These are phyloP conservation scores for Candida taoyuanica DNA, from an alignment of 805 yeast species.

Conservation along the genomic window DNA sequence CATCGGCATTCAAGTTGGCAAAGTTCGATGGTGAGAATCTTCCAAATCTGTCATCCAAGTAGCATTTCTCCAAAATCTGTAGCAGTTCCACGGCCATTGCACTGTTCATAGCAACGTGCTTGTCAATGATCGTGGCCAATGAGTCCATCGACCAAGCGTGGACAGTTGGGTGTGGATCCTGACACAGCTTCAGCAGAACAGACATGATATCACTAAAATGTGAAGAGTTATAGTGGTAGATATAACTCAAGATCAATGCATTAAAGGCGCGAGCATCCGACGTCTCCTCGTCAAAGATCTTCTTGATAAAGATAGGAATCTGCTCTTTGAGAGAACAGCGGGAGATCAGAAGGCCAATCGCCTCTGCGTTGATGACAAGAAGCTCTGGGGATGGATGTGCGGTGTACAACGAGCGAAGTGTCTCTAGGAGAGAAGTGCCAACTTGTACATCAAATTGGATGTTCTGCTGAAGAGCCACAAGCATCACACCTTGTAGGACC, in stretches of 20 bases:
- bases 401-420: constrained; percentile 34
- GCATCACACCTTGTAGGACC: constrained; percentile 53
- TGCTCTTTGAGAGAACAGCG: constrained; percentile 38
- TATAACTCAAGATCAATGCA: constrained; percentile 44
- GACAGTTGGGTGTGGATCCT: constrained; percentile 83
- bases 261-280: constrained; percentile 63
- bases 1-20: constrained; percentile 45
- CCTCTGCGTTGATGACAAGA: constrained; percentile 46
- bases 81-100: constrained; percentile 42
- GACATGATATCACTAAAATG: constrained; percentile 46
- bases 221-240: constrained; percentile 38
- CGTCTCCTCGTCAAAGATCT: constrained; percentile 58
- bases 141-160: constrained; percentile 70
- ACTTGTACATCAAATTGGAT: constrained; percentile 33
- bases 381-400: constrained; percentile 27
- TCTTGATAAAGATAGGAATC: constrained; percentile 52
- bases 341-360: constrained; percentile 49
- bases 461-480: constrained; percentile 18
- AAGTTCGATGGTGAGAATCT: constrained; percentile 36
- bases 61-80: constrained; percentile 34
- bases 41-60: constrained; percentile 47
- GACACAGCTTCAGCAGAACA: constrained; percentile 53
- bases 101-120: constrained; percentile 44
- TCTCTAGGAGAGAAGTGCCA: constrained; percentile 44
- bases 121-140: constrained; percentile 49